Evolutionary conservation across 2,329 filamentous ascomycete genomes (phyloP), one percentile per base, ranked within the genome.

Genomic region (Claviceps pusilla): DNA sequence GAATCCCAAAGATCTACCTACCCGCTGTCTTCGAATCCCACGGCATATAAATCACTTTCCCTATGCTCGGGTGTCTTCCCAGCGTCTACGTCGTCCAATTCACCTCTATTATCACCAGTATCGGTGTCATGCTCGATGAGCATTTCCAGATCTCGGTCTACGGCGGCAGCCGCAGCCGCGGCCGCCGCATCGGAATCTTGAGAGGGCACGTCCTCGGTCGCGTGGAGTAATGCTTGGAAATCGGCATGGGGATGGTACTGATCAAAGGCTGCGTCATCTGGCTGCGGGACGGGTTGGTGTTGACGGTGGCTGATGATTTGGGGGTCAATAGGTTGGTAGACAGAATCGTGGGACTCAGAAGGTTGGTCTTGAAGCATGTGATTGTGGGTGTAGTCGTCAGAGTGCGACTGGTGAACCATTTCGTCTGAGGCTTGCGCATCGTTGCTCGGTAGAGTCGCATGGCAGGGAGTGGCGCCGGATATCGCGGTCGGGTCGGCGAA

Each of bases 241-340:
- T 78, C 73, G 0, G 74, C 67, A 31, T 76, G 72, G 3, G 69
- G 61, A 54, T 69, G 64, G 59, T 70, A 68, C 50, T 71, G 65
- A 52, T 70, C 68, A 56, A 75, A 76, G 28, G 67, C 59, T 48
- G 61, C 63, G 55, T 71, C 66, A 10, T 62, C 62, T 46, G 56
- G 52, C 29, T 47, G 54, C 42, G 35, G 53, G 50, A 41, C 14
- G 24, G 49, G 59, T 52, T 64, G 63, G 55, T 62, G 62, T 48
- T 60, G 64, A 42, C 65, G 62, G 41, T 65, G 62, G 29, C 68
- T 73, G 59, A 80, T 79, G 53, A 80, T 79, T 59, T 77, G 76
- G n/a, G 78, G 77, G 61, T 81, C 77, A 63, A 81, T 80, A 31
- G 77, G 78, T 53, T 79, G 75, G 62, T 76, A 77, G 29, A 65